A percentile compares a stretch with the other conserved stretches of the same genome.
Evolutionary conservation across 495 filamentous ascomycete species (phyloP).

Genomic region (Penicillium malachiteum): DNA sequence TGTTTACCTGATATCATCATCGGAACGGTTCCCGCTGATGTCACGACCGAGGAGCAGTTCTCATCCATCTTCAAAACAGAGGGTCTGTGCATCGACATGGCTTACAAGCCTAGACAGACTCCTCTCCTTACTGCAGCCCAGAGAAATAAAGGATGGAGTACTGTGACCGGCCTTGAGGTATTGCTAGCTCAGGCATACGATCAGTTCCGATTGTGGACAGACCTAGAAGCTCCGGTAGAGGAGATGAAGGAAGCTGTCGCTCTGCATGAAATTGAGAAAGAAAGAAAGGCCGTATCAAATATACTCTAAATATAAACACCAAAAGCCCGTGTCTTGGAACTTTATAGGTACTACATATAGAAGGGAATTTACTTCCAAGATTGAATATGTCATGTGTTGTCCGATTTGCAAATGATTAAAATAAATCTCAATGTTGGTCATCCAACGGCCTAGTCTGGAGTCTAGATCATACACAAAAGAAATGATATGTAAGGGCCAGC

Average conservation of each 20-base stretch:
- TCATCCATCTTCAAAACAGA: constrained; percentile 12
- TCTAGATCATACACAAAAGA: too few species aligned
- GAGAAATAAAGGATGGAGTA: constrained; percentile 57
- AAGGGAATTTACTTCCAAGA: too few species aligned
- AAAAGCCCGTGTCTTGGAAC: too few species aligned
- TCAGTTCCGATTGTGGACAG: constrained; percentile 70
- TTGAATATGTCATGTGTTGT: too few species aligned
- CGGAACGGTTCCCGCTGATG: constrained; percentile 25
- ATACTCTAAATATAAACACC: too few species aligned
- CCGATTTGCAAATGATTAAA: too few species aligned
- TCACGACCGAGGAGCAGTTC: constrained; percentile 19
- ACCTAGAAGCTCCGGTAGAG: constrained; percentile 29
- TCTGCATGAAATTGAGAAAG: constrained; percentile 7
- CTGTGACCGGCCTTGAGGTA: constrained; percentile 68
- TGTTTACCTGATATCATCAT: constrained; percentile 23
- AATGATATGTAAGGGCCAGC: too few species aligned
- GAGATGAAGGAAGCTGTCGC: constrained; percentile 14
- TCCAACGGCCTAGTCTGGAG: too few species aligned
- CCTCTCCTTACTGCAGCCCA: constrained; percentile 52
- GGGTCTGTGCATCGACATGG: constrained; percentile 43
- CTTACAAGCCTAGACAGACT: constrained; percentile 64
- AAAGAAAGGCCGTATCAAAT: background rate
- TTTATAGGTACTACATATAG: too few species aligned
- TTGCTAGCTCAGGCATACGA: constrained; percentile 70
- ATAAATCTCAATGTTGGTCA: too few species aligned